Base-by-base conservation (phyloP, 2,329 filamentous ascomycete species). In the Dryadomyces sulphureus region DNA sequence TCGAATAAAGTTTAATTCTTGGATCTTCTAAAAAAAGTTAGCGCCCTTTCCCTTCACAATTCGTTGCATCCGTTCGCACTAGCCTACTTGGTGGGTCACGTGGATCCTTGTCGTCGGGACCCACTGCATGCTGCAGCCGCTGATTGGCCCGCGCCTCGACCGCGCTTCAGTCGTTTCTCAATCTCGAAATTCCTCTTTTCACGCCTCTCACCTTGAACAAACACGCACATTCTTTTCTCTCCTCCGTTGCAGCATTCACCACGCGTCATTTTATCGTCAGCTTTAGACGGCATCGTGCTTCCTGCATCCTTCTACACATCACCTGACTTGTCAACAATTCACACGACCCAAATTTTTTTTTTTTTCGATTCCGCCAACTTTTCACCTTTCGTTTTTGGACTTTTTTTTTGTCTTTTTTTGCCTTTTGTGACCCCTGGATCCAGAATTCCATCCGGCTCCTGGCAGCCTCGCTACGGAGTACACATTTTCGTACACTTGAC, bases 401-500 rank as follows among this genome's bases (percentile, higher is more conserved):
- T n/a, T n/a, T n/a, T n/a, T n/a, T n/a, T n/a, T n/a, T n/a, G n/a
- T n/a, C n/a, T n/a, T n/a, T n/a, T n/a, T n/a, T n/a, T n/a, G n/a
- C n/a, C n/a, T n/a, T n/a, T n/a, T n/a, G n/a, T n/a, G 21, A 25
- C 40, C 40, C 40, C 40, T 42, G 40, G 40, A 42, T 42, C 25
- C 9, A 21, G 3, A 2, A 14, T n/a, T n/a, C n/a, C n/a, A n/a
- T n/a, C n/a, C n/a, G n/a, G n/a, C n/a, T n/a, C n/a, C n/a, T n/a
- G n/a, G n/a, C n/a, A n/a, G n/a, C n/a, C n/a, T n/a, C n/a, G n/a
- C n/a, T n/a, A n/a, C n/a, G n/a, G n/a, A n/a, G n/a, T n/a, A n/a
- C n/a, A n/a, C n/a, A n/a, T n/a, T n/a, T n/a, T n/a, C n/a, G n/a
- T n/a, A n/a, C n/a, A n/a, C n/a, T n/a, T n/a, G n/a, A n/a, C n/a